Percentiles rank a stretch among this genome's conserved stretches.
Conservation (phyloP, 495 filamentous ascomycete genomes). For the Hypoxylon crocopeplum region DNA sequence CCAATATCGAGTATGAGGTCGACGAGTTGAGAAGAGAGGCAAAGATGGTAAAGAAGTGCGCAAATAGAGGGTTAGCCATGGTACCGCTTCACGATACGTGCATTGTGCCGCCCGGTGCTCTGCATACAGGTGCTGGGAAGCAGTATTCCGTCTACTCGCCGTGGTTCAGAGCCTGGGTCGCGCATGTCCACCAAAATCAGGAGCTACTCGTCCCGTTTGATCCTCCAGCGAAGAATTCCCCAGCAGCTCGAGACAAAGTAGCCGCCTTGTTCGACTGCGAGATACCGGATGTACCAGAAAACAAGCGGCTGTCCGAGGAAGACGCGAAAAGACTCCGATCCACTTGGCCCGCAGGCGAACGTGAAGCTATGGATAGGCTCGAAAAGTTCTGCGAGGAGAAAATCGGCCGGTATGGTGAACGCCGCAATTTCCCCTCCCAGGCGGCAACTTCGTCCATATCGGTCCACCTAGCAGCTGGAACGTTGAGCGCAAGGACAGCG, state of each 20-base stretch:
- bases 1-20: slow-evolving; percentile 80
- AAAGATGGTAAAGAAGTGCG: slow-evolving; percentile 63
- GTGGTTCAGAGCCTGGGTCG: slow-evolving; percentile 80
- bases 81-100: slow-evolving; percentile 79
- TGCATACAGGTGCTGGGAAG: slow-evolving; percentile 68
- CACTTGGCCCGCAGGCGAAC: slow-evolving; percentile 82
- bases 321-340: slow-evolving; percentile 63
- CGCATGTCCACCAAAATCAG: slow-evolving; percentile 70
- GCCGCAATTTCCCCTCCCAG: slow-evolving; percentile 65
- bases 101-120: slow-evolving; percentile 74
- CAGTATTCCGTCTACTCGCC: slow-evolving; percentile 88
- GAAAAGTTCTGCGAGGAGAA: slow-evolving; percentile 74
- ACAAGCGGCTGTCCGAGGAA: slow-evolving; percentile 66
- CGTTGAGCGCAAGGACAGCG: slow-evolving; percentile 78
- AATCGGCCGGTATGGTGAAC: slow-evolving; percentile 64
- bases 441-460: slow-evolving; percentile 76
- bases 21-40: slow-evolving; percentile 79
- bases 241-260: slow-evolving; percentile 58
- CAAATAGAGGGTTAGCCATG: slow-evolving; percentile 68
- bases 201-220: slow-evolving; percentile 67
- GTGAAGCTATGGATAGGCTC: slow-evolving; percentile 71
- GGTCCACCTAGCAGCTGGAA: slow-evolving; percentile 79
- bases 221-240: slow-evolving; percentile 67
- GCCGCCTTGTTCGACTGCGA: slow-evolving; percentile 65
- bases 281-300: slow-evolving; percentile 69